Base-by-base conservation (phyloP, 2,329 filamentous ascomycete species). In the Fusarium dlaminii region DNA sequence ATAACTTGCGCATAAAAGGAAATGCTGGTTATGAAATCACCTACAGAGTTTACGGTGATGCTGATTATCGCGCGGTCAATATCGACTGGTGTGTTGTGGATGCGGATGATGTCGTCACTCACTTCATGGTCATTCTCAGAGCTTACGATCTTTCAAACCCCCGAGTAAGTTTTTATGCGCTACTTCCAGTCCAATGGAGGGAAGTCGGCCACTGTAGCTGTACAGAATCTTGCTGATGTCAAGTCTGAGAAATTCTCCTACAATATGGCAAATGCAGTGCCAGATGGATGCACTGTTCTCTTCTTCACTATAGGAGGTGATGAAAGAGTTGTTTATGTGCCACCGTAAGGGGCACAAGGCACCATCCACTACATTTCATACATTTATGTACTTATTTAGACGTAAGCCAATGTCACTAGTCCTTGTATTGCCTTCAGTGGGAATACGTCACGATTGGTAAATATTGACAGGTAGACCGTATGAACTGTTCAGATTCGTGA, bases 241-340 rank as follows among this genome's bases (percentile, higher is more conserved):
- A 58, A 59, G 11, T 59, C 27, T 15, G 8, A 39, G 17, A 32
- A 46, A 15, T 43, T 46, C 27, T 58, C 60, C 10, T 39, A 24
- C 27, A 15, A 63, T 10, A 22, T 57, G 20, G 30, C 24, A n/a
- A 27, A 24, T 22, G 24, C 24, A 27, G 24, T 57, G 9, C 48
- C 37, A 1, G 30, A 62, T 43, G 37, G 59, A 8, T 40, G 29
- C 13, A 42, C 36, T 6, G 36, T 43, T 22, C 37, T 61, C 3
- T 61, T 61, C 29, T 56, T 61, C 24, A 56, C 58, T 18, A 36
- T 60, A 30, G 45, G 34, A 6, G 57, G 57, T 3, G 45, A 54
- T 52, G 34, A 60, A 13, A 52, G 57, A 20, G 22, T 39, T 39
- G 45, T 60, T 15, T 60, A 52, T 36, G 40, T 60, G 15, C 34